Evolutionary conservation across 2,329 filamentous ascomycete species (phyloP).

Genomic region (Alternaria incomplexa): DNA sequence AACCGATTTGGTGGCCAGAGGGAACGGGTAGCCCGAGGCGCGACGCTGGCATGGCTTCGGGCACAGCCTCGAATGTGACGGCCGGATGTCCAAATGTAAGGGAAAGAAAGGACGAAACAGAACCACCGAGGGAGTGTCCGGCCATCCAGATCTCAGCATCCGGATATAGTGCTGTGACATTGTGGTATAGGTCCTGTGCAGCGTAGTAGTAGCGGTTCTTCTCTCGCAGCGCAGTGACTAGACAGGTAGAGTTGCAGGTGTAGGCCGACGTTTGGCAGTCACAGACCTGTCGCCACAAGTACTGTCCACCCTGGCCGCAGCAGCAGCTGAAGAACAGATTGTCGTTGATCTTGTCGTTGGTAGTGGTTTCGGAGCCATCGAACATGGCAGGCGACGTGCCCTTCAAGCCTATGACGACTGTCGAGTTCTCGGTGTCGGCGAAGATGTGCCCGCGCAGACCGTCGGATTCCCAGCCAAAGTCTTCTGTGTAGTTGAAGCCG

Average conservation of each 20-base stretch:
- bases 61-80: conserved; percentile 93
- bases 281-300: conserved; percentile 89
- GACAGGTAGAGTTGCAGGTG: conserved; percentile 90
- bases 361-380: conserved; percentile 95
- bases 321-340: conserved; percentile 98
- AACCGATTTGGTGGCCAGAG: conserved; percentile 74
- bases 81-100: conserved; percentile 88
- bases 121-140: conserved; percentile 90
- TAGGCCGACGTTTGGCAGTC: conserved; percentile 89
- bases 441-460: conserved; percentile 92
- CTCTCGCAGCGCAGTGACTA: conserved; percentile 73
- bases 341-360: conserved; percentile 97
- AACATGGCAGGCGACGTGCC: conserved; percentile 89
- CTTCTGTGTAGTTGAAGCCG: conserved; percentile 82
- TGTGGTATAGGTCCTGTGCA: conserved; percentile 86
- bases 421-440: conserved; percentile 82
- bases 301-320: conserved; percentile 90
- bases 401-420: conserved; percentile 90
- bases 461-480: conserved; percentile 92
- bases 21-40: conserved; percentile 86
- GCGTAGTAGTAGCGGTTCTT: conserved; percentile 94
- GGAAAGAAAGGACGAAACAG: conserved; percentile 85
- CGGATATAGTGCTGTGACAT: conserved; percentile 89
- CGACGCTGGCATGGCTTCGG: conserved; percentile 84
- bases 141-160: conserved; percentile 84